These are phyloP conservation scores for Acacia acuminata DNA, from an alignment of 306 rosid genomes.

Conservation along the genomic window DNA sequence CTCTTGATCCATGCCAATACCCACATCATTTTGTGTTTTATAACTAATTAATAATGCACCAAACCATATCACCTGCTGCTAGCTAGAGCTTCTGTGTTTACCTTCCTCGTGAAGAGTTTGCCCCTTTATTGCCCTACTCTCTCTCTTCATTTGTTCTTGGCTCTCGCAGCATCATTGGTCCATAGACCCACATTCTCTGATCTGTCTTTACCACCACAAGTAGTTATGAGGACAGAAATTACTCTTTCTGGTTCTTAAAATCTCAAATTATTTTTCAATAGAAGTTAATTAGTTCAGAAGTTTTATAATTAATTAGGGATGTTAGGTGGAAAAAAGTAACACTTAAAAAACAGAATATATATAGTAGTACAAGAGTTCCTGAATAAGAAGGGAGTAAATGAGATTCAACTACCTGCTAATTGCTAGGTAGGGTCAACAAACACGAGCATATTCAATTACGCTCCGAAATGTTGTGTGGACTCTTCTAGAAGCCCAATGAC, in stretches of 20 bases:
- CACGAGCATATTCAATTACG: not conserved
- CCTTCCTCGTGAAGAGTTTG: not conserved
- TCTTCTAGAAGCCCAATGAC: not conserved
- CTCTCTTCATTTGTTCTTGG: not conserved
- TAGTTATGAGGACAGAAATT: not conserved
- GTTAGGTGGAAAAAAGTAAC: too few species aligned
- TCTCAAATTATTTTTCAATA: too few species aligned
- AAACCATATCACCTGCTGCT: slow-evolving; percentile 21
- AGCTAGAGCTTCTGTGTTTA: not conserved
- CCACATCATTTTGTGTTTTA: slow-evolving; percentile 9
- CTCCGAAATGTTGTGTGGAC: not conserved
- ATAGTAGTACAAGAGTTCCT: too few species aligned
- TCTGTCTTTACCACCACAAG: not conserved
- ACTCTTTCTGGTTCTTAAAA: too few species aligned
- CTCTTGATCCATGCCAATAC: slow-evolving; percentile 8
- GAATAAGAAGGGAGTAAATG: not conserved
- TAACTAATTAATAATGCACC: slow-evolving; percentile 25
- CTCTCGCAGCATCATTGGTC: not conserved
- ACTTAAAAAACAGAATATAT: too few species aligned
- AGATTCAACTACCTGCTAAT: not conserved
- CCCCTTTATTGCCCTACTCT: not conserved
- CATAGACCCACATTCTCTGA: not conserved
- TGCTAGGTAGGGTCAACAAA: not conserved
- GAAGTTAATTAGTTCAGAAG: too few species aligned
- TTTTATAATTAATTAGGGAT: too few species aligned